Percentiles rank a stretch among this genome's conserved stretches.
phyloP scores from a whole-genome alignment of 129 eudicot genomes.

The Centella asiatica region DNA sequence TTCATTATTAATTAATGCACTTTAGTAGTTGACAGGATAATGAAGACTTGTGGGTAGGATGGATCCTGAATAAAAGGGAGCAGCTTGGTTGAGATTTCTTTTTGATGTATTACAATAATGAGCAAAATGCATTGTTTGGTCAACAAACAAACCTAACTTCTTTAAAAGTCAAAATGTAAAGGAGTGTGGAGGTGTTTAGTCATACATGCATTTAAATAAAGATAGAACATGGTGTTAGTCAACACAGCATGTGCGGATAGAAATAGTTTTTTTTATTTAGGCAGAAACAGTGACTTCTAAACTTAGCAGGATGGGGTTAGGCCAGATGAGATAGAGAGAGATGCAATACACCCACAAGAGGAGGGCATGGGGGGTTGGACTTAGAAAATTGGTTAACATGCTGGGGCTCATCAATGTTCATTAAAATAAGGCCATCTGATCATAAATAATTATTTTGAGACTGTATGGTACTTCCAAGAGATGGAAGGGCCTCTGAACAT shows the following conservation, averaged over 20 bases:
- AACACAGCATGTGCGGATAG: slow-evolving; percentile 77
- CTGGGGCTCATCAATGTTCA: slow-evolving; percentile 21
- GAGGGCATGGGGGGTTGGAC: slow-evolving; percentile 12
- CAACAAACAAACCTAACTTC: slow-evolving; percentile 56
- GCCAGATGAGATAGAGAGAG: background rate
- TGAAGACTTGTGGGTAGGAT: slow-evolving; percentile 36
- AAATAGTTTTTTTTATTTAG: slow-evolving; percentile 23
- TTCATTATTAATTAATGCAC: slow-evolving; percentile 9
- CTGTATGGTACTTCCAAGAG: background rate
- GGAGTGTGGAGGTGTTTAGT: slow-evolving; percentile 32
- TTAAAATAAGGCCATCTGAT: slow-evolving; percentile 15
- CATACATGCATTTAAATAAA: slow-evolving; percentile 28
- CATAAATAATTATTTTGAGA: slow-evolving; percentile 2
- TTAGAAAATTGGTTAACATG: slow-evolving; percentile 27
- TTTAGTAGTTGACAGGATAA: slow-evolving; percentile 18
- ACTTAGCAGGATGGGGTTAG: slow-evolving; percentile 29
- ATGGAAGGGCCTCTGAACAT: slow-evolving; percentile 16
- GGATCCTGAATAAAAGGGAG: slow-evolving; percentile 30
- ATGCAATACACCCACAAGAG: slow-evolving; percentile 10
- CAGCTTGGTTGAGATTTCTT: background rate
- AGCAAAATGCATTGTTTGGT: slow-evolving; percentile 37
- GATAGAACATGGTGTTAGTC: slow-evolving; percentile 61
- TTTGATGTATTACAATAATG: slow-evolving; percentile 21
- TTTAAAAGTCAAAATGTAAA: slow-evolving; percentile 52
- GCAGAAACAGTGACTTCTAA: slow-evolving; percentile 34